These are phyloP conservation scores for Sporodiniella umbellata DNA, from an alignment of 371 early-diverging fungal species.

Conservation along the genomic window DNA sequence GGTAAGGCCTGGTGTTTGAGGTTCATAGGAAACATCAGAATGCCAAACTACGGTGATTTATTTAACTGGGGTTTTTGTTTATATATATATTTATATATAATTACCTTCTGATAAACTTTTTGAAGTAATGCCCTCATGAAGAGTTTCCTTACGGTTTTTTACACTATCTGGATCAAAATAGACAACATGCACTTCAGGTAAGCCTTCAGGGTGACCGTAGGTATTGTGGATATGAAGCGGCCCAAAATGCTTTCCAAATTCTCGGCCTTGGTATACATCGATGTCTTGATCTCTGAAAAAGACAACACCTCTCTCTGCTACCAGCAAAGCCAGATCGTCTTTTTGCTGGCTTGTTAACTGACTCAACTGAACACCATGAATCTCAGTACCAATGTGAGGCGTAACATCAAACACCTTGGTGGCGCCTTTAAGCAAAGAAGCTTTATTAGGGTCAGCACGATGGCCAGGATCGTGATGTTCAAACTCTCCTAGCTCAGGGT, in stretches of 20 bases:
- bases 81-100: neutral
- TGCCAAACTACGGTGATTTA: constrained; percentile 35
- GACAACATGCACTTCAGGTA: constrained; percentile 30
- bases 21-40: constrained; percentile 60
- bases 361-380: constrained; percentile 56
- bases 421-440: constrained; percentile 52
- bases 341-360: constrained; percentile 54
- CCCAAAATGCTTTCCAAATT: constrained; percentile 52
- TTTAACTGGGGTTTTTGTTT: neutral
- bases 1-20: constrained; percentile 56
- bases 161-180: constrained; percentile 19
- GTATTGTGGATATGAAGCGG: constrained; percentile 41
- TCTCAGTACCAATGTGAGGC: constrained; percentile 65
- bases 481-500: constrained; percentile 28
- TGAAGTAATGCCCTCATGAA: neutral
- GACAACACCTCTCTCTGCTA: constrained; percentile 64
- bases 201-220: constrained; percentile 31
- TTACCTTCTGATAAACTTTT: constrained; percentile 4
- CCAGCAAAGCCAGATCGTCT: constrained; percentile 57
- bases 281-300: constrained; percentile 65
- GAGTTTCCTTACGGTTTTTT: neutral
- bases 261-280: constrained; percentile 49
- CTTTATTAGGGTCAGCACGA: constrained; percentile 57
- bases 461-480: constrained; percentile 43
- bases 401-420: constrained; percentile 59